Conservation (phyloP, 2,329 filamentous ascomycete genomes). For the Xylariaceae sp. region DNA sequence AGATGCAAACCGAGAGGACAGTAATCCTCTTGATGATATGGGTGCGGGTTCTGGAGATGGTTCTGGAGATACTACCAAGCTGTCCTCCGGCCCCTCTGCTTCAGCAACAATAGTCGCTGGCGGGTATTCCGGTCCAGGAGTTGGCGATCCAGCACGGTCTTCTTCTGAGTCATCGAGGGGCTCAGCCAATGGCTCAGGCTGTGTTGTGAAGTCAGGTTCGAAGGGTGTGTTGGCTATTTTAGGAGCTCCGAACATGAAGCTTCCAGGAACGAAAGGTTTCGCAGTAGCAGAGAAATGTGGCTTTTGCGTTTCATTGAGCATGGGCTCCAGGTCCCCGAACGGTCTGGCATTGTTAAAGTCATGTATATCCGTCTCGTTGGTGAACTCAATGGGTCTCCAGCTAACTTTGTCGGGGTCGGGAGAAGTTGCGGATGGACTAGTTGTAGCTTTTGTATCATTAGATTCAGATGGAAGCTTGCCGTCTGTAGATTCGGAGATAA, state of each 20-base stretch:
- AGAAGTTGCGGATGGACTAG: slow-evolving; percentile 60
- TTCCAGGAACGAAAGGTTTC: slow-evolving; percentile 66
- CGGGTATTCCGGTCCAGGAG: slow-evolving; percentile 41
- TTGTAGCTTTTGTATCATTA: slow-evolving; percentile 53
- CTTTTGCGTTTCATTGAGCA: slow-evolving; percentile 54
- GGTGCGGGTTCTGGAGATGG: slow-evolving; percentile 31
- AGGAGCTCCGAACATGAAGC: slow-evolving; percentile 43
- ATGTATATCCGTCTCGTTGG: slow-evolving; percentile 54
- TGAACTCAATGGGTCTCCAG: slow-evolving; percentile 68
- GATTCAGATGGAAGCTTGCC: slow-evolving; percentile 47
- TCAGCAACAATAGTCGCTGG: slow-evolving; percentile 22
- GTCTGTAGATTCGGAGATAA: slow-evolving; percentile 60
- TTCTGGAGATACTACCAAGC: slow-evolving; percentile 32
- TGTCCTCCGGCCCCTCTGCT: slow-evolving; percentile 22
- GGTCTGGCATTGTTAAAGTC: slow-evolving; percentile 61
- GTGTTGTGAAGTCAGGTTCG: slow-evolving; percentile 38
- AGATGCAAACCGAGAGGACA: slow-evolving; percentile 45
- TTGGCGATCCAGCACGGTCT: slow-evolving; percentile 43
- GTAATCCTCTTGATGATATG: slow-evolving; percentile 35
- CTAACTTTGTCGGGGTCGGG: slow-evolving; percentile 57
- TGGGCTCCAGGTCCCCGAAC: slow-evolving; percentile 51
- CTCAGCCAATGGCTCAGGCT: slow-evolving; percentile 34
- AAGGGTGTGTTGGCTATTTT: slow-evolving; percentile 40
- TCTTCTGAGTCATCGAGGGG: slow-evolving; percentile 38
- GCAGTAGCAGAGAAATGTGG: slow-evolving; percentile 72